Base-by-base conservation (phyloP, 768 basidiomycete species). In the Rhodotorula graminis region DNA sequence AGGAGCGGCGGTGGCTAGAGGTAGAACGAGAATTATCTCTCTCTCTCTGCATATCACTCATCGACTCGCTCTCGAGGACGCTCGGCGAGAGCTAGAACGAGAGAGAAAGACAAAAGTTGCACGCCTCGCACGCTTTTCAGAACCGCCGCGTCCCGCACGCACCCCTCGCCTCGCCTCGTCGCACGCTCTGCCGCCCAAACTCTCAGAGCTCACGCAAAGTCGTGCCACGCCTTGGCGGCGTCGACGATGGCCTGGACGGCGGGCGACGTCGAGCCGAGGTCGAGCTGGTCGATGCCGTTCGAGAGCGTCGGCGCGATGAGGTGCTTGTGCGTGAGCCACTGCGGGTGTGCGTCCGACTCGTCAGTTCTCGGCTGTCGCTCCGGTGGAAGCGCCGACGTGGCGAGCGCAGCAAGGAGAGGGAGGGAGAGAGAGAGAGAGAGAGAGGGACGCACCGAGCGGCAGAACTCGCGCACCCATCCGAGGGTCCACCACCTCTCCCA, bases 401-500 rank as follows among this genome's bases (percentile, higher is more conserved):
- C 19, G 9, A n/a, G 37, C 37, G 37, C 37, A 37, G 37, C 37
- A 52, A n/a, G 11, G 27, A 55, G 53, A n/a, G 52, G 12, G 52
- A 53, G n/a, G 14, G 52, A 25, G 50, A 10, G 7, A 27, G 27
- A n/a, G 15, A 58, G 11, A 33, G 18, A 47, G 65, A 46, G 46
- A 65, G 33, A 52, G 37, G 52, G 21, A 83, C 90, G 74, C 65
- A 93, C 92, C 80, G 82, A 84, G 77, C 91, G 84, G 80, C 90
- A 90, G 82, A 92, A 93, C 77, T 95, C 91, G 71, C 90, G 84
- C 76, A 90, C 93, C 92, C 92, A 94, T 4, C 90, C 88, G 89
- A 90, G 92, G 0, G 88, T 90, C 82, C 90, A 88, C 91, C 91
- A 93, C 2, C 86, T 84, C 78, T 86, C 85, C 92, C 92, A 94